Conservation (phyloP, 106 monocot species). For the Amphibolis antarctica region DNA sequence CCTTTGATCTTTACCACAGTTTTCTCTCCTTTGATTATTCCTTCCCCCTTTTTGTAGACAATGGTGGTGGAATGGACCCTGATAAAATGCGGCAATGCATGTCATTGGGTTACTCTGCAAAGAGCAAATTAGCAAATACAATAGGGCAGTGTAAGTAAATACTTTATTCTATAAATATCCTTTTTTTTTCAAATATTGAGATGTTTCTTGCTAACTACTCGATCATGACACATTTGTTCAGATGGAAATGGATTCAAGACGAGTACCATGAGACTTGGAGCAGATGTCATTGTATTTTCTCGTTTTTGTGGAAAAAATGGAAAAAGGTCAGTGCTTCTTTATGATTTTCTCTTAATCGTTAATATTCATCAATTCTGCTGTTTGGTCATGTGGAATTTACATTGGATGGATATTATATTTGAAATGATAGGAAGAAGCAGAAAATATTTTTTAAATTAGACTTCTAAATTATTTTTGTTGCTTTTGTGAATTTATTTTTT, state of each 20-base stretch:
- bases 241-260: constrained; percentile 98
- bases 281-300: constrained; percentile 90
- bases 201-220: background rate
- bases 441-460: too few relatives aligned
- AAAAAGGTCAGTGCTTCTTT: constrained; percentile 34
- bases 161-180: background rate
- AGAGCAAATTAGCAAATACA: constrained; percentile 66
- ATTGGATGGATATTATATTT: too few relatives aligned
- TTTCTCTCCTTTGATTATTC: background rate
- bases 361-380: background rate
- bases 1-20: too few relatives aligned
- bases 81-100: constrained; percentile 86
- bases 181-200: background rate
- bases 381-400: too few relatives aligned
- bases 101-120: constrained; percentile 86
- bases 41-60: constrained; percentile 37
- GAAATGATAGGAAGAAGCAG: too few relatives aligned
- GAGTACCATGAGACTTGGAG: constrained; percentile 92
- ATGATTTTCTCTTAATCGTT: background rate
- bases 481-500: too few relatives aligned
- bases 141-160: constrained; percentile 79
- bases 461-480: too few relatives aligned
- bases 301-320: constrained; percentile 55
- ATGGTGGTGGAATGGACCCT: constrained; percentile 95
- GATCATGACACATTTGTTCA: constrained; percentile 12